phyloP scores from a whole-genome alignment of 305 asterid species.

The Andrographis paniculata region DNA sequence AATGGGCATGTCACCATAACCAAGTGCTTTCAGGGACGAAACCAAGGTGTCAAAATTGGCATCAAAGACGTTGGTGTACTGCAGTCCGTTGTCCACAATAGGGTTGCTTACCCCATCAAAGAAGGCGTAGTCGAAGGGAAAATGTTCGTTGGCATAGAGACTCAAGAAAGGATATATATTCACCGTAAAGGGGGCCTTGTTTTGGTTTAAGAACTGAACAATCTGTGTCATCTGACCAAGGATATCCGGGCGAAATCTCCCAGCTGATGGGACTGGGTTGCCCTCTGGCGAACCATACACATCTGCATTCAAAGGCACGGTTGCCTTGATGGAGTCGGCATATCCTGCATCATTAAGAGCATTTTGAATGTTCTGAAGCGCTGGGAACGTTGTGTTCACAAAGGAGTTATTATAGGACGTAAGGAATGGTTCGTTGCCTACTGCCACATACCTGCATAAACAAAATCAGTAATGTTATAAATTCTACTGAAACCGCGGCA shows the following conservation, averaged over 20 bases:
- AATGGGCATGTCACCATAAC: slow-evolving; percentile 61
- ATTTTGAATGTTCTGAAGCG: slow-evolving; percentile 82
- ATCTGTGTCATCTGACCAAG: slow-evolving; percentile 57
- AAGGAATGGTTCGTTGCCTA: slow-evolving; percentile 96
- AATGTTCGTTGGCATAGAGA: slow-evolving; percentile 65
- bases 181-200: slow-evolving; percentile 80
- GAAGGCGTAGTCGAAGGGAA: slow-evolving; percentile 89
- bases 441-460: slow-evolving; percentile 76
- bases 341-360: slow-evolving; percentile 77
- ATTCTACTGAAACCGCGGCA: neutral
- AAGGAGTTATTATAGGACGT: slow-evolving; percentile 76
- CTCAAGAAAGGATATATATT: slow-evolving; percentile 91
- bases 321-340: slow-evolving; percentile 70
- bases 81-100: slow-evolving; percentile 44
- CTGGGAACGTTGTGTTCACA: slow-evolving; percentile 81
- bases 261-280: slow-evolving; percentile 82
- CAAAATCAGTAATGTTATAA: neutral
- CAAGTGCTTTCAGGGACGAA: slow-evolving; percentile 59
- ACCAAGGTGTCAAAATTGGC: slow-evolving; percentile 93
- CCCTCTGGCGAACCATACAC: slow-evolving; percentile 62
- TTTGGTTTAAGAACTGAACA: slow-evolving; percentile 71
- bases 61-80: slow-evolving; percentile 77
- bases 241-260: slow-evolving; percentile 69
- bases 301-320: slow-evolving; percentile 90
- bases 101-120: slow-evolving; percentile 72